These are phyloP conservation scores for Conticribra guillardii DNA, from an alignment of 108 stramenopile species.

Conservation along the genomic window DNA sequence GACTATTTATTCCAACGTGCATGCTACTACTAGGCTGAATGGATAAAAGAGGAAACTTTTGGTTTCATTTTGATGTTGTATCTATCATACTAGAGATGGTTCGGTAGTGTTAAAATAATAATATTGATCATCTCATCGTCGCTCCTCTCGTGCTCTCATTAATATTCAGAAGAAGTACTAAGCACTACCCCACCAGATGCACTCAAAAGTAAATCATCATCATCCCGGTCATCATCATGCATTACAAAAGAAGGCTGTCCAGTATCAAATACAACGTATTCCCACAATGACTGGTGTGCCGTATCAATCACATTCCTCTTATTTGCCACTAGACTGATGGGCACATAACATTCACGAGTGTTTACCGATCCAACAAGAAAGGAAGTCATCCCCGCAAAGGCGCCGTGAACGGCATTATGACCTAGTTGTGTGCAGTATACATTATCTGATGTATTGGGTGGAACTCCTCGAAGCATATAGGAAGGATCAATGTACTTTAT, in stretches of 20 bases:
- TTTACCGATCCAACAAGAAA: slow-evolving; percentile 86
- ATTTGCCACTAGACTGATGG: slow-evolving; percentile 60
- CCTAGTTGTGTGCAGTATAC: slow-evolving; percentile 90
- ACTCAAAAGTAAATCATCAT: slow-evolving; percentile 9
- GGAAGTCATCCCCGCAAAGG: slow-evolving; percentile 90
- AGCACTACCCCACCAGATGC: slow-evolving; percentile 20
- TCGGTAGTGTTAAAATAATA: no score
- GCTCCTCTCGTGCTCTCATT: no score
- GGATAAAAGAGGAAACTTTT: no score
- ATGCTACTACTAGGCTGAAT: no score
- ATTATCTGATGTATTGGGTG: slow-evolving; percentile 85
- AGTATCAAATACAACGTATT: slow-evolving; percentile 61
- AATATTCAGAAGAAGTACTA: no score
- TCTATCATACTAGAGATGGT: no score
- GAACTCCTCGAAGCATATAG: slow-evolving; percentile 88
- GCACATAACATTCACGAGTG: slow-evolving; percentile 68
- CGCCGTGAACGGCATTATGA: slow-evolving; percentile 91
- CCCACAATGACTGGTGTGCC: slow-evolving; percentile 58
- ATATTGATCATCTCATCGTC: no score
- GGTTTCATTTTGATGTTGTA: no score
- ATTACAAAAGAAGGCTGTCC: slow-evolving; percentile 54
- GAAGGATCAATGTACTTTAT: slow-evolving; percentile 91
- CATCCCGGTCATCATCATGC: not conserved
- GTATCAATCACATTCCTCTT: slow-evolving; percentile 39
- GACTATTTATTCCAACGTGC: no score